These are phyloP conservation scores for Talaromyces sp. DNA, from an alignment of 2,329 filamentous ascomycete genomes.

Conservation along the genomic window DNA sequence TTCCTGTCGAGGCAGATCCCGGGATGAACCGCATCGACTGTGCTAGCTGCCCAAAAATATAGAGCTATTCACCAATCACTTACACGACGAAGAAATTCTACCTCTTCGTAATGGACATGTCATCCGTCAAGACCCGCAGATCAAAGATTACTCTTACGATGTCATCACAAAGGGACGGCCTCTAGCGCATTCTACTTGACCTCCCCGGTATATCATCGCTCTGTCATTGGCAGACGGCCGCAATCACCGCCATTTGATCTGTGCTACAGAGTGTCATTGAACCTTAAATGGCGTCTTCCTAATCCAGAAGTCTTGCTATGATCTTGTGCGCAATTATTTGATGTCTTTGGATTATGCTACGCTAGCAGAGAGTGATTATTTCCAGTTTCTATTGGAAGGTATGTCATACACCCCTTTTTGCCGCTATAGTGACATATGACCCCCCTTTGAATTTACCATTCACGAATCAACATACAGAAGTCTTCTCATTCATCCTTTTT, in stretches of 20 bases:
- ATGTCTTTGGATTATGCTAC: constrained; percentile 2
- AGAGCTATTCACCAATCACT: constrained; percentile 1
- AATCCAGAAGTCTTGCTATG: constrained; percentile 3
- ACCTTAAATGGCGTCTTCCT: constrained; percentile 6
- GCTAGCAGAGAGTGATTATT: neutral
- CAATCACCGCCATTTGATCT: constrained; percentile 14
- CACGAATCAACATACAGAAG: constrained; percentile 10
- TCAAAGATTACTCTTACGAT: constrained; percentile 1
- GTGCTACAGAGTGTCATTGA: constrained; percentile 9
- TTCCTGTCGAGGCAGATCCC: constrained; percentile 14
- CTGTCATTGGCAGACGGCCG: constrained; percentile 16
- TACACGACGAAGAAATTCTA: neutral
- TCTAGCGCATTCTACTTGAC: neutral
- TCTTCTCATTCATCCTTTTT: neutral
- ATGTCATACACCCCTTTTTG: constrained; percentile 5
- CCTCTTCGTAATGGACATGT: neutral
- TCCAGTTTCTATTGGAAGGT: neutral
- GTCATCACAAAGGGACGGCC: neutral
- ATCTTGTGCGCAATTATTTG: constrained; percentile 4
- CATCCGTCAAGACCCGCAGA: constrained; percentile 11
- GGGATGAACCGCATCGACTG: constrained; percentile 4
- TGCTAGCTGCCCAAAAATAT: neutral
- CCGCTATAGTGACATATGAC: constrained; percentile 8
- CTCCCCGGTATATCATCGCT: constrained; percentile 8
- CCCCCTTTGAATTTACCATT: neutral